Evolutionary conservation across 768 basidiomycete genomes (phyloP).

Genomic region (Podaxis sp.): DNA sequence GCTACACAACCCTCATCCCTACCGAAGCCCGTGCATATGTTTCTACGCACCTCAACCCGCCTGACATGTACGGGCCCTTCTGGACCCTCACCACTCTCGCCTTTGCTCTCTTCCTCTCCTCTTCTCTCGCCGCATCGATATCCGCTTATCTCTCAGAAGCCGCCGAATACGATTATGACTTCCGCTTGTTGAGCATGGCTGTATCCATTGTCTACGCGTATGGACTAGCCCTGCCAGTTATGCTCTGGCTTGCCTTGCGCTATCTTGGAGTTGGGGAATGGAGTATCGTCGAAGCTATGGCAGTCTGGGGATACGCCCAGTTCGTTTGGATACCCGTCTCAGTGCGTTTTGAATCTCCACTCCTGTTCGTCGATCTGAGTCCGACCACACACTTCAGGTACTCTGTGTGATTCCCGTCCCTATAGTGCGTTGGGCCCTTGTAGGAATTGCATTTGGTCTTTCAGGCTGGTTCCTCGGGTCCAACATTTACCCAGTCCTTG

Average conservation of each 20-base stretch:
- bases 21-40: conserved; percentile 57
- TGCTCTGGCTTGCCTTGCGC: conserved; percentile 81
- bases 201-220: conserved; percentile 86
- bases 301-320: conserved; percentile 79
- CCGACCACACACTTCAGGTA: conserved; percentile 41
- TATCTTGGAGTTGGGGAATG: conserved; percentile 91
- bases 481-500: conserved; percentile 89
- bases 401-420: conserved; percentile 86
- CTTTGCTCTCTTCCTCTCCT: conserved; percentile 90
- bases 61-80: conserved; percentile 90
- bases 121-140: conserved; percentile 88
- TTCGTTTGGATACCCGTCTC: conserved; percentile 90
- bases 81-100: conserved; percentile 97
- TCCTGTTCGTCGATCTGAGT: not conserved
- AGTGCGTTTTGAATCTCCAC: conserved; percentile 38
- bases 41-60: conserved; percentile 61
- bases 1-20: conserved; percentile 80
- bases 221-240: conserved; percentile 75
- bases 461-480: conserved; percentile 86
- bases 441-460: conserved; percentile 66
- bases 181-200: conserved; percentile 80
- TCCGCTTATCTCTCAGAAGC: conserved; percentile 76
- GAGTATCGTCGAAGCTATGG: conserved; percentile 80
- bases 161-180: conserved; percentile 74
- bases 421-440: conserved; percentile 79